Percentiles rank a stretch among this genome's conserved stretches.
phyloP scores from a whole-genome alignment of 331 rosid genomes.

The Ulmus americana region DNA sequence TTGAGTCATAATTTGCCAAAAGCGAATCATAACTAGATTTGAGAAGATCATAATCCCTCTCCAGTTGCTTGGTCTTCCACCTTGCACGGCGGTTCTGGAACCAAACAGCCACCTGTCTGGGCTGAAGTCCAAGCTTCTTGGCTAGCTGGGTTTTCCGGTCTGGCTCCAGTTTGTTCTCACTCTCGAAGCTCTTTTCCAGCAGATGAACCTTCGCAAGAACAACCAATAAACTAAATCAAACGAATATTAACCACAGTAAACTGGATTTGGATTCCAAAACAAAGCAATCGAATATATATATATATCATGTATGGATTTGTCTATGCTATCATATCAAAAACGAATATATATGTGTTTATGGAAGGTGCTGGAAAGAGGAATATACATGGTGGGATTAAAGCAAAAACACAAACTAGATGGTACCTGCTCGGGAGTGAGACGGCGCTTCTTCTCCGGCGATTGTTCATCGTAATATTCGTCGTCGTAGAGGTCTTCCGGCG shows the following conservation, averaged over 20 bases:
- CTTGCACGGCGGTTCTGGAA: conserved; percentile 96
- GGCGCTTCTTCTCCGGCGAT: conserved; percentile 92
- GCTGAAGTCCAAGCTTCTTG: conserved; percentile 87
- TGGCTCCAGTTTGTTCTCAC: conserved; percentile 95
- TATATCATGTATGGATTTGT: neutral
- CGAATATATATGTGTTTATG: neutral
- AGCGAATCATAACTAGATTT: conserved; percentile 73
- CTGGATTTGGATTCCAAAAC: neutral
- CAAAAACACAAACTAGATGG: too few relatives aligned
- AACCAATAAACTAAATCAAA: neutral
- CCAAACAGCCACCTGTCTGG: conserved; percentile 97
- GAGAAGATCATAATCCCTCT: conserved; percentile 79
- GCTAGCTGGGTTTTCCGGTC: conserved; percentile 83
- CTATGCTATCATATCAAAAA: conserved; percentile 13
- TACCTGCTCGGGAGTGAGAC: conserved; percentile 87
- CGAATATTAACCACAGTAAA: too few relatives aligned
- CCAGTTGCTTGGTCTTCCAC: conserved; percentile 97
- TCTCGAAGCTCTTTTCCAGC: conserved; percentile 93
- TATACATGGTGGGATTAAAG: conserved; percentile 2
- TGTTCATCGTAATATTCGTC: conserved; percentile 92
- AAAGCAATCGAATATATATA: neutral
- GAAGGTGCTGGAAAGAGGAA: neutral
- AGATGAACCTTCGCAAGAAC: conserved; percentile 49
- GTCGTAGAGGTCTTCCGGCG: conserved; percentile 63
- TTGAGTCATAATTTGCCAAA: conserved; percentile 48